Evolutionary conservation across 2,329 filamentous ascomycete species (phyloP).

Genomic region (Cladobotryum protrusum): DNA sequence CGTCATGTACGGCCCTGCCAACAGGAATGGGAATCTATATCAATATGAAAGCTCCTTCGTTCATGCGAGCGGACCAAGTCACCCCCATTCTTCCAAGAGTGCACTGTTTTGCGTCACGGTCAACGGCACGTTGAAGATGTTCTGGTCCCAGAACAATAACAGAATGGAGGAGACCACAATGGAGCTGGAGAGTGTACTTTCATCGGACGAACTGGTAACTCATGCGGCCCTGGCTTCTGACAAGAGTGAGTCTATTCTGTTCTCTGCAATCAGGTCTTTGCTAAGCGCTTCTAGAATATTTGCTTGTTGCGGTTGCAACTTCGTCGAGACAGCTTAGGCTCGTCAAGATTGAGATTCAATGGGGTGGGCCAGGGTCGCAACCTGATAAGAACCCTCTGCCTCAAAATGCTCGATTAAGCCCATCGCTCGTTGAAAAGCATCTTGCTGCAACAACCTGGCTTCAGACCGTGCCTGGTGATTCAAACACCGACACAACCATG

Average conservation of each 20-base stretch:
- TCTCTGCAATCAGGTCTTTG: slow-evolving; percentile 19
- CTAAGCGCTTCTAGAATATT: slow-evolving; percentile 30
- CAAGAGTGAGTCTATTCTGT: slow-evolving; percentile 48
- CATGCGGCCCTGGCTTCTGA: slow-evolving; percentile 73
- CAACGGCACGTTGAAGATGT: slow-evolving; percentile 65
- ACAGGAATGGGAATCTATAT: slow-evolving; percentile 59
- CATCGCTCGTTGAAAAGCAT: slow-evolving; percentile 49
- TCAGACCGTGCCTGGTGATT: slow-evolving; percentile 38
- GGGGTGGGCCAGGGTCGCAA: slow-evolving; percentile 53
- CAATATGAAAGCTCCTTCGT: slow-evolving; percentile 62
- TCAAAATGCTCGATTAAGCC: slow-evolving; percentile 41
- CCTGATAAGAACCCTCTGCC: slow-evolving; percentile 48
- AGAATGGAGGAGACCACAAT: slow-evolving; percentile 65
- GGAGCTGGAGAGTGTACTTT: slow-evolving; percentile 68
- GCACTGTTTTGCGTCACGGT: slow-evolving; percentile 72
- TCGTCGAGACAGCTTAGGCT: slow-evolving; percentile 66
- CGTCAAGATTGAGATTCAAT: slow-evolving; percentile 67
- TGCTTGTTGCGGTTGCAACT: slow-evolving; percentile 63
- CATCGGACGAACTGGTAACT: slow-evolving; percentile 69
- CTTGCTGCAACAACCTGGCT: slow-evolving; percentile 54
- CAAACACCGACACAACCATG: slow-evolving; percentile 44
- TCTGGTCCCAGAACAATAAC: slow-evolving; percentile 69
- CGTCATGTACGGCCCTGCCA: slow-evolving; percentile 53
- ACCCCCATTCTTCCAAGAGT: slow-evolving; percentile 64
- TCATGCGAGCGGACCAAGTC: slow-evolving; percentile 63